Evolutionary conservation across 768 basidiomycete genomes (phyloP).

Genomic region (Udeniomyces megalosporus): DNA sequence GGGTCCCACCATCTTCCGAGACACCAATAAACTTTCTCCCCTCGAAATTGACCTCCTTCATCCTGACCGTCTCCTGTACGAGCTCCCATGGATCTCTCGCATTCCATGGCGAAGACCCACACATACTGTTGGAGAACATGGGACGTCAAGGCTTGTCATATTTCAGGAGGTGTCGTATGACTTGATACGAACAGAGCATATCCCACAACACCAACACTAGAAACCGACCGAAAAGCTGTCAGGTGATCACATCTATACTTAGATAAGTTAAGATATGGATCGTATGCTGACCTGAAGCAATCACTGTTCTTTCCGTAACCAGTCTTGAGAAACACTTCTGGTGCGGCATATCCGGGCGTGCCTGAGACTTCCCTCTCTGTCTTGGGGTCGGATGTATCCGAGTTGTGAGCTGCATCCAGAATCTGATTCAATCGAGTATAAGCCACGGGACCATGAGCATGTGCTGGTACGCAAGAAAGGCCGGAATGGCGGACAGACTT

Average conservation of each 20-base stretch:
- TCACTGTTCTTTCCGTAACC: conserved; percentile 15
- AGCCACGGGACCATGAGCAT: too few species aligned
- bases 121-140: not conserved
- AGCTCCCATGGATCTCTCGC: conserved; percentile 14
- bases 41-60: conserved; percentile 10
- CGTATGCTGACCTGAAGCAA: not conserved
- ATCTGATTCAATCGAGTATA: too few species aligned
- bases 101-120: conserved; percentile 15
- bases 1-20: conserved; percentile 5
- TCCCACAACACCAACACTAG: conserved; percentile 5
- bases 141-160: too few species aligned
- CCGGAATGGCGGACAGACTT: too few species aligned
- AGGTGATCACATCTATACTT: too few species aligned
- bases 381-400: conserved; percentile 12
- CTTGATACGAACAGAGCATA: conserved; percentile 2
- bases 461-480: too few species aligned
- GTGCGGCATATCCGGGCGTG: conserved; percentile 13
- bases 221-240: too few species aligned
- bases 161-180: not conserved
- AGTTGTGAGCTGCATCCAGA: not conserved
- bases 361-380: conserved; percentile 12
- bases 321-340: conserved; percentile 10
- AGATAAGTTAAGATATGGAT: too few species aligned
- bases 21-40: conserved; percentile 8
- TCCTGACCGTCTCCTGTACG: conserved; percentile 11